phyloP scores from a whole-genome alignment of 345 rosid genomes.

The Brassica cretica region DNA sequence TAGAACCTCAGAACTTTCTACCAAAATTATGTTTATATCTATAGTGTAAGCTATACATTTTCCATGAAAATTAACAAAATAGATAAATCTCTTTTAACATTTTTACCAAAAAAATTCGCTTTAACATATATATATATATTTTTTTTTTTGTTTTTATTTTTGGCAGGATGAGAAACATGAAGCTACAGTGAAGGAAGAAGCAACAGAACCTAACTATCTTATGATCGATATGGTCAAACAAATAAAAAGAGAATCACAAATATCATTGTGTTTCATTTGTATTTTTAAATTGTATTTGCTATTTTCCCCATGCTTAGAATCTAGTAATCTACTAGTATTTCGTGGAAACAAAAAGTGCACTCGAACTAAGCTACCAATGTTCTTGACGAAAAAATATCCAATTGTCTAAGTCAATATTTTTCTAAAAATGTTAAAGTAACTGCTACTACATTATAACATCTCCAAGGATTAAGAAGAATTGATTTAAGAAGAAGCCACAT shows the following conservation, averaged over 20 bases:
- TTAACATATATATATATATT: neutral
- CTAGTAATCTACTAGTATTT: neutral
- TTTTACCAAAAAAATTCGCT: neutral
- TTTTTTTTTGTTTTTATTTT: neutral
- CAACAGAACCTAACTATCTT: neutral
- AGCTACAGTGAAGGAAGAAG: constrained; percentile 39
- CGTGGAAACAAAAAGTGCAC: constrained; percentile 9
- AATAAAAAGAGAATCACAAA: constrained; percentile 30
- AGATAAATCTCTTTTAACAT: neutral
- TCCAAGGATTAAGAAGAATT: neutral
- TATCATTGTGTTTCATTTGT: neutral
- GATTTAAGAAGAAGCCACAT: neutral
- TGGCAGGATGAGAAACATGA: constrained; percentile 59
- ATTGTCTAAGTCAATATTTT: too few species aligned
- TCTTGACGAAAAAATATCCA: constrained; percentile 18
- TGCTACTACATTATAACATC: neutral
- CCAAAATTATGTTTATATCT: neutral
- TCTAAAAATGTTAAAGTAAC: neutral
- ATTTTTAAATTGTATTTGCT: constrained; percentile 3
- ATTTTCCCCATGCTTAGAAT: constrained; percentile 16
- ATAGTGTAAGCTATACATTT: neutral
- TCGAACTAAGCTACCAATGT: constrained; percentile 9
- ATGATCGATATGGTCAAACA: constrained; percentile 13
- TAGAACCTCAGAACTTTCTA: neutral
- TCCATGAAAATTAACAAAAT: neutral